Conservation (phyloP, 2,329 filamentous ascomycete species). For the Coniosporium tulheliwenetii region DNA sequence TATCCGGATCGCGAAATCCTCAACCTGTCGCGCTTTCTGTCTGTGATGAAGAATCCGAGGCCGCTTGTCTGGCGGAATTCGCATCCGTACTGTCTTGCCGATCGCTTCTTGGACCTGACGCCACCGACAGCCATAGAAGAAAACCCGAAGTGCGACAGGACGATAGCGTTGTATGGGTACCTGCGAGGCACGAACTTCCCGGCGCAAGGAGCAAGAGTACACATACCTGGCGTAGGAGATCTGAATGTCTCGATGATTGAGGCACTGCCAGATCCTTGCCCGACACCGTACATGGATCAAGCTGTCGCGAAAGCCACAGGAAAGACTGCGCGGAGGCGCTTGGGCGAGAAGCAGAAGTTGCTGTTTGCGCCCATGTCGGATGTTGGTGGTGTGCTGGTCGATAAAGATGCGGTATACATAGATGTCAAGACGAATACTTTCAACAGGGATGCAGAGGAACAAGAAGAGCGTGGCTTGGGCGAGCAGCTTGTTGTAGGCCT, state of each 20-base stretch:
- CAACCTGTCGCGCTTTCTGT: constrained; percentile 87
- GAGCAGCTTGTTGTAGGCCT: constrained; percentile 88
- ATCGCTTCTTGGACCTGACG: constrained; percentile 90
- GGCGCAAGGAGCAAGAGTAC: constrained; percentile 68
- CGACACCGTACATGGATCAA: constrained; percentile 81
- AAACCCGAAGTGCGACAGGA: constrained; percentile 77
- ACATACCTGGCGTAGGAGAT: constrained; percentile 86
- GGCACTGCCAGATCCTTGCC: constrained; percentile 81
- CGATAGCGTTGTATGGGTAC: constrained; percentile 84
- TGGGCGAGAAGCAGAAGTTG: constrained; percentile 95
- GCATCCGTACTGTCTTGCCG: constrained; percentile 84
- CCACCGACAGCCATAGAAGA: constrained; percentile 84
- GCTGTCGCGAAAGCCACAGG: constrained; percentile 71
- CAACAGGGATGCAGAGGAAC: constrained; percentile 40
- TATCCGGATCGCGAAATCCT: constrained; percentile 95
- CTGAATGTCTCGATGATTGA: constrained; percentile 73
- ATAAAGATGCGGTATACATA: constrained; percentile 93
- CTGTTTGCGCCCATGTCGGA: constrained; percentile 97
- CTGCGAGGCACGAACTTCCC: constrained; percentile 89
- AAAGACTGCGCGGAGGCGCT: constrained; percentile 60
- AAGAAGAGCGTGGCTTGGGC: constrained; percentile 70
- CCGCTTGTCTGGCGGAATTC: constrained; percentile 95
- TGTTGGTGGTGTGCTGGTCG: constrained; percentile 86
- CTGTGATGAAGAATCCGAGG: constrained; percentile 97
- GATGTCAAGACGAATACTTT: constrained; percentile 61